These are phyloP conservation scores for Pistacia vera DNA, from an alignment of 345 rosid genomes.

Conservation along the genomic window DNA sequence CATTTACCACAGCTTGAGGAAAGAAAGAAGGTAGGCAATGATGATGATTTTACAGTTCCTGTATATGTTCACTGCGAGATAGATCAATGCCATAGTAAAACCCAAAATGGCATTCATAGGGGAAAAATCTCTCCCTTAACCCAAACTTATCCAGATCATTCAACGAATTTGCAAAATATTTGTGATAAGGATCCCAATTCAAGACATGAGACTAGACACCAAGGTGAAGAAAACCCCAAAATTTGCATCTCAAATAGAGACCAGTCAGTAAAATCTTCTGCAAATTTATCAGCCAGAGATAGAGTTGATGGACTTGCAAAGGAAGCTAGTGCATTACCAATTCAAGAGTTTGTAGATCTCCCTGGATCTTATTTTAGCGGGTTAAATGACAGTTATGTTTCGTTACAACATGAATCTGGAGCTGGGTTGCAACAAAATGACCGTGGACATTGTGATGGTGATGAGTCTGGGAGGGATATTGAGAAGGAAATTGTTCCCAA, in stretches of 20 bases:
- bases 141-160: constrained; percentile 15
- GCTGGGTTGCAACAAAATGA: constrained; percentile 28
- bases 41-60: constrained; percentile 80
- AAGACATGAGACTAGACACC: constrained; percentile 34
- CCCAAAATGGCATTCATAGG: constrained; percentile 29
- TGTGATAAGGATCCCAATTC: constrained; percentile 22
- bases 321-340: constrained; percentile 24
- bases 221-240: constrained; percentile 30
- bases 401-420: constrained; percentile 36
- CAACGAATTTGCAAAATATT: constrained; percentile 27
- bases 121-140: constrained; percentile 27
- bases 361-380: constrained; percentile 29
- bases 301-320: constrained; percentile 21
- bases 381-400: constrained; percentile 31
- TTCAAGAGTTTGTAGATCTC: constrained; percentile 26
- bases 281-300: constrained; percentile 20
- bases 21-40: constrained; percentile 55
- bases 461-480: constrained; percentile 27
- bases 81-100: constrained; percentile 28
- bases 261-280: constrained; percentile 22
- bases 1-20: constrained; percentile 34
- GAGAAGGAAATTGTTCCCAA: constrained; percentile 33
- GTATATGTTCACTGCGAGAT: constrained; percentile 50
- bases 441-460: constrained; percentile 14
- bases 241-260: constrained; percentile 26